Evolutionary conservation across 495 filamentous ascomycete genomes (phyloP).

Genomic region (Penicillium angulare): DNA sequence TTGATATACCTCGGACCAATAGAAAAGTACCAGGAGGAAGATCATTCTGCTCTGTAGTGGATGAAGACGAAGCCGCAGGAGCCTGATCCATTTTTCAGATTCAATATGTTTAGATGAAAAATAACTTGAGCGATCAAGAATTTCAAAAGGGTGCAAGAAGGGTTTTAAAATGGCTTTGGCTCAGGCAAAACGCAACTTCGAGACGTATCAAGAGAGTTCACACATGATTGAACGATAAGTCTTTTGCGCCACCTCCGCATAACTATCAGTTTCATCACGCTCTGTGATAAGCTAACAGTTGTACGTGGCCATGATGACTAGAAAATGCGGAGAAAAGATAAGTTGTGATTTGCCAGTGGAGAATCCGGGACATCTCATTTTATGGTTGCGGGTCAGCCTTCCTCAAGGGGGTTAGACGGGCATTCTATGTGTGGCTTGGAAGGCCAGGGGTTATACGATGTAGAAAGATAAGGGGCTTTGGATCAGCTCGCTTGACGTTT

Average conservation of each 20-base stretch:
- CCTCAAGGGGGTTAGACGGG: constrained; percentile 4
- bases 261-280: too few relatives aligned
- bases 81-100: constrained; percentile 11
- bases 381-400: constrained; percentile 10
- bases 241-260: too few relatives aligned
- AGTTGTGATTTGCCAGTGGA: not conserved
- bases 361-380: not conserved
- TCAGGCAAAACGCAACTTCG: too few relatives aligned
- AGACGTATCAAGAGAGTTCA: too few relatives aligned
- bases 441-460: too few relatives aligned
- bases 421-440: not conserved
- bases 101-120: too few relatives aligned
- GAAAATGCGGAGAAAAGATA: not conserved
- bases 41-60: constrained; percentile 1
- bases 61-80: not conserved
- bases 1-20: constrained; percentile 25
- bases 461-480: too few relatives aligned
- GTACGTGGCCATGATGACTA: not conserved
- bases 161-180: too few relatives aligned
- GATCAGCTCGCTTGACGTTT: too few relatives aligned
- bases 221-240: too few relatives aligned
- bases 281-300: not conserved
- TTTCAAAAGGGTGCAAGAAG: not conserved
- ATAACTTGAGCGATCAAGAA: too few relatives aligned
- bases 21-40: constrained; percentile 33